Evolutionary conservation across 2,329 filamentous ascomycete species (phyloP), one percentile per base, ranked within the genome.

Genomic region (Hymenoscyphus fructigenus): DNA sequence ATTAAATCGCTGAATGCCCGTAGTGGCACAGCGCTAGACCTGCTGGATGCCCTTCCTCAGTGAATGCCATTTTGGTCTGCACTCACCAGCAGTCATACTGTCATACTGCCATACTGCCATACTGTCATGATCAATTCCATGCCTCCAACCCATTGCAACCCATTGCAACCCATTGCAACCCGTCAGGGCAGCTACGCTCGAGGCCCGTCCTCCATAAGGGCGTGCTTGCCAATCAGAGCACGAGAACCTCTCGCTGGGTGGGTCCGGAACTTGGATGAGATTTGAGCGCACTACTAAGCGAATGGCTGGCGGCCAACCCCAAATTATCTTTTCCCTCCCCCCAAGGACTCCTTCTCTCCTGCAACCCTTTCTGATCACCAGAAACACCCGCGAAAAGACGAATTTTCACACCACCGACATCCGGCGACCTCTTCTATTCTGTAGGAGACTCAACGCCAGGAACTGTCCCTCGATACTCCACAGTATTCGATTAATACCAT

Each of bases 381-480:
- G 44, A 62, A 62, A 63, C 56, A 62, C 57, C 57, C 60, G 50
- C 38, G 15, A 32, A 34, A 26, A 57, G 23, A 55, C 44, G 20
- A 50, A 50, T 50, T 50, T 50, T 50, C 44, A 12, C 59, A 50
- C 44, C 38, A 28, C 29, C 60, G 17, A 66, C 61, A 59, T 62
- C 57, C 53, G 53, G 60, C 50, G 53, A 55, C 56, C 55, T 74
- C 74, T 75, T 74, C 74, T 75, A 70, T 71, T 73, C 69, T 65
- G 67, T 73, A 74, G 73, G 66, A 73, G 72, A 72, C 64, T 62
- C 71, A 67, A 69, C 68, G 65, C 66, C 69, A 68, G 71, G 71
- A 71, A 62, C 68, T 67, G 67, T 59, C 59, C 44, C 53, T 61
- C 59, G 59, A 61, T 61, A 61, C 47, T 36, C 17, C 14, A 26